phyloP scores from a whole-genome alignment of 345 rosid genomes.

The Theobroma cacao region DNA sequence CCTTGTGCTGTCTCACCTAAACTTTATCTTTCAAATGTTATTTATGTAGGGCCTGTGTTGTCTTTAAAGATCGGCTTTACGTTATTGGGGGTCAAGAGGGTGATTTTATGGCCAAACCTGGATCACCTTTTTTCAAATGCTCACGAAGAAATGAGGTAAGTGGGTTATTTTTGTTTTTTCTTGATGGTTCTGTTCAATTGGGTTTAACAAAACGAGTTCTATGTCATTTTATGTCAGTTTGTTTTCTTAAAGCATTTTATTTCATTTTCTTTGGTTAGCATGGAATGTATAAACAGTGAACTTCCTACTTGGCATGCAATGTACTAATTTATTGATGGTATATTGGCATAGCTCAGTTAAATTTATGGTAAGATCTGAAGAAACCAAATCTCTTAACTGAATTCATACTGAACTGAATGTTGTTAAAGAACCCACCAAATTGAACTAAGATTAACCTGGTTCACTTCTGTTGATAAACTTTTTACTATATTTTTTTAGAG shows the following conservation, averaged over 20 bases:
- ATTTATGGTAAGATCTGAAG: background rate
- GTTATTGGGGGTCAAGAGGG: constrained; percentile 98
- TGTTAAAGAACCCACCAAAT: background rate
- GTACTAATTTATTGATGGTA: background rate
- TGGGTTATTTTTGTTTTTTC: background rate
- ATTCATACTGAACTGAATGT: background rate
- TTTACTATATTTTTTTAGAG: background rate
- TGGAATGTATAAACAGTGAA: background rate
- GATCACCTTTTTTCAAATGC: constrained; percentile 97
- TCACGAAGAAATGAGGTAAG: constrained; percentile 85
- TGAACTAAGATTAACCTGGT: background rate
- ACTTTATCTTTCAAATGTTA: background rate
- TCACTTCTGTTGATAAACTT: background rate
- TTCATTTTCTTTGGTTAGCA: background rate
- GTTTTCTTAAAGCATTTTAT: background rate
- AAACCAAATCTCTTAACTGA: background rate
- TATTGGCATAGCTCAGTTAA: background rate
- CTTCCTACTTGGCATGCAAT: background rate
- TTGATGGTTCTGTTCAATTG: background rate
- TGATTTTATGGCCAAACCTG: constrained; percentile 99
- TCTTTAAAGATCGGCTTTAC: constrained; percentile 65
- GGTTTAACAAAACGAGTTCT: background rate
- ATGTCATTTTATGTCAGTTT: background rate
- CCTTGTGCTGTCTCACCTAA: background rate
- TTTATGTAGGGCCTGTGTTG: constrained; percentile 70